Evolutionary conservation across 768 basidiomycete genomes (phyloP).

Genomic region (Cyathus striatus): DNA sequence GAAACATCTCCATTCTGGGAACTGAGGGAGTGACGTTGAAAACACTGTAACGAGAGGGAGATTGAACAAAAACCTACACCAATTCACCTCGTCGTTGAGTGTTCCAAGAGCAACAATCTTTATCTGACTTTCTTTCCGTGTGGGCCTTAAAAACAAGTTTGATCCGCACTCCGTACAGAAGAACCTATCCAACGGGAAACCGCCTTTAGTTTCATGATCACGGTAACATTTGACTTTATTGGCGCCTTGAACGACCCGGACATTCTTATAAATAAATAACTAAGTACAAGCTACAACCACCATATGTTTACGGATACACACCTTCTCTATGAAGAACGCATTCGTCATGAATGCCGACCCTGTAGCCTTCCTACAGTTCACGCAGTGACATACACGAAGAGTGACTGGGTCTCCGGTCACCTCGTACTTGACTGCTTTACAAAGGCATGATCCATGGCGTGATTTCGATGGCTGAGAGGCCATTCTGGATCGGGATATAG

Average conservation of each 20-base stretch:
- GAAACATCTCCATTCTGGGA: too few relatives aligned
- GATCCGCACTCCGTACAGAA: constrained; percentile 33
- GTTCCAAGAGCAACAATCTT: too few relatives aligned
- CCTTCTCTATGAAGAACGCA: constrained; percentile 26
- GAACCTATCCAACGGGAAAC: constrained; percentile 19
- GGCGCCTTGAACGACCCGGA: constrained; percentile 18
- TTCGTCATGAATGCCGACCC: constrained; percentile 38
- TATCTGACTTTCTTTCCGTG: too few relatives aligned
- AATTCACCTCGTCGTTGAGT: too few relatives aligned
- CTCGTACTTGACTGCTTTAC: constrained; percentile 27
- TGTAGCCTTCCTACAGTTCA: constrained; percentile 35
- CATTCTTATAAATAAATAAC: constrained; percentile 13
- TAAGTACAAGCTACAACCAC: neutral
- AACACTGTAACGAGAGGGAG: too few relatives aligned
- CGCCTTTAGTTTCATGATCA: constrained; percentile 24
- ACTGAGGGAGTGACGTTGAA: too few relatives aligned
- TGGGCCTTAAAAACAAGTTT: too few relatives aligned
- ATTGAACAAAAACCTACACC: too few relatives aligned
- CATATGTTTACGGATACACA: constrained; percentile 9
- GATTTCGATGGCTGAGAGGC: too few relatives aligned
- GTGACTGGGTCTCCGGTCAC: constrained; percentile 28
- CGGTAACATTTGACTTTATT: constrained; percentile 19
- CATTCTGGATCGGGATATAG: too few relatives aligned
- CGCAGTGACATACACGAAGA: constrained; percentile 36
- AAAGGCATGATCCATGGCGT: constrained; percentile 31